phyloP scores from a whole-genome alignment of 1,284 basidiomycete genomes.

The Ceratobasidium theobromae region DNA sequence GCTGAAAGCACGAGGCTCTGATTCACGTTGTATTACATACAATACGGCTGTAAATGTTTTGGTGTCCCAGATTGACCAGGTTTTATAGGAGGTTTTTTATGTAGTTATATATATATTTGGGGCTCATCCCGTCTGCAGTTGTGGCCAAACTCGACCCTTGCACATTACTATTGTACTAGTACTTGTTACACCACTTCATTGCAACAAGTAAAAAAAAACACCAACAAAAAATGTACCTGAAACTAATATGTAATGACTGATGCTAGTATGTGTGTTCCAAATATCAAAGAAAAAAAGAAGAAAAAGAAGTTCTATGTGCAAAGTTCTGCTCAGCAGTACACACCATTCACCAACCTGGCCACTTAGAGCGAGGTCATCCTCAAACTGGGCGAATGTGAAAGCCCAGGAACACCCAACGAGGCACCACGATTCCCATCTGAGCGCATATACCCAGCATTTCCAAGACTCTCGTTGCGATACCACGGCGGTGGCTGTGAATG shows the following conservation, averaged over 20 bases:
- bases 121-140: no score
- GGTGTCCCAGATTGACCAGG: neutral
- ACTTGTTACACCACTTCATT: no score
- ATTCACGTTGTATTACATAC: neutral
- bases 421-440: constrained; percentile 29
- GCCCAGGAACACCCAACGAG: constrained; percentile 20
- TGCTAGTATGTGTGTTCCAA: neutral
- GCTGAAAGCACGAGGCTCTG: constrained; percentile 4
- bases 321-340: constrained; percentile 18
- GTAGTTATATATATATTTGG: neutral
- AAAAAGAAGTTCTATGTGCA: neutral
- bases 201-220: no score
- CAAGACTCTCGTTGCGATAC: constrained; percentile 10
- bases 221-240: no score
- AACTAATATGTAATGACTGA: neutral
- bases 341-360: neutral
- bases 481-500: constrained; percentile 32
- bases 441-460: constrained; percentile 30
- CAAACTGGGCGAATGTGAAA: constrained; percentile 21
- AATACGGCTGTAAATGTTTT: neutral
- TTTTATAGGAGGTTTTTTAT: neutral
- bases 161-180: no score
- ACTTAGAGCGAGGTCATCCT: constrained; percentile 21
- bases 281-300: neutral
- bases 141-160: no score